Percentiles rank a stretch among this genome's conserved stretches.
Conservation (phyloP, 345 rosid genomes). For the Eucalyptus polybractea region DNA sequence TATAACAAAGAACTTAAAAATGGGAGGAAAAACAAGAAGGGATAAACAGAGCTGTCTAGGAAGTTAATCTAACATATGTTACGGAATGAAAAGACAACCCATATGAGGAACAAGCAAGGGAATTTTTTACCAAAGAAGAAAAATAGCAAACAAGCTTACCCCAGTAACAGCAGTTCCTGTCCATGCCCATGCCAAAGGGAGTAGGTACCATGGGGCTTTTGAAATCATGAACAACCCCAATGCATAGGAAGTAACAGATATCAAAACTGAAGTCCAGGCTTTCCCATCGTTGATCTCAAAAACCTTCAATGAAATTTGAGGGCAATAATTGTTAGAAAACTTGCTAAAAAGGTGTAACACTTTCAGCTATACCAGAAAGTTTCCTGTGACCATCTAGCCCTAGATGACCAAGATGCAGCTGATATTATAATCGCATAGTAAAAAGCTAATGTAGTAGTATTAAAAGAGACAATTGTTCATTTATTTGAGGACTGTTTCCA, state of each 20-base stretch:
- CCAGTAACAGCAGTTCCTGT: constrained; percentile 92
- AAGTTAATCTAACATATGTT: neutral
- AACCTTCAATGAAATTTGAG: constrained; percentile 25
- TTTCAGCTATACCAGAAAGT: too few relatives aligned
- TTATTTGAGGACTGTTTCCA: neutral
- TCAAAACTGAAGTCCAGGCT: constrained; percentile 80
- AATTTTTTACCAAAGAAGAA: neutral
- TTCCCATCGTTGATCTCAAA: constrained; percentile 80
- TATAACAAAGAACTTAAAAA: too few relatives aligned
- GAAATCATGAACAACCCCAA: constrained; percentile 81
- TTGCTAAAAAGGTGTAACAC: neutral
- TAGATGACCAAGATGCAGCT: neutral
- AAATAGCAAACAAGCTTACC: constrained; percentile 19
- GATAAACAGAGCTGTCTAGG: neutral
- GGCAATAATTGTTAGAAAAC: neutral
- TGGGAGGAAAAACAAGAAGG: neutral
- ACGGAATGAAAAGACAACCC: neutral
- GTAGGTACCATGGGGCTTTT: constrained; percentile 84
- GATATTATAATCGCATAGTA: neutral
- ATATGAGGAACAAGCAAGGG: neutral
- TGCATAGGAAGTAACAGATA: constrained; percentile 71
- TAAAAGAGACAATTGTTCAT: neutral
- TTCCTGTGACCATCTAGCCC: too few relatives aligned
- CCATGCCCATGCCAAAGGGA: constrained; percentile 97
- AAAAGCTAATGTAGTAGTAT: neutral